Base-by-base conservation (phyloP, 2,329 filamentous ascomycete species). In the Cryphonectria radicalis region DNA sequence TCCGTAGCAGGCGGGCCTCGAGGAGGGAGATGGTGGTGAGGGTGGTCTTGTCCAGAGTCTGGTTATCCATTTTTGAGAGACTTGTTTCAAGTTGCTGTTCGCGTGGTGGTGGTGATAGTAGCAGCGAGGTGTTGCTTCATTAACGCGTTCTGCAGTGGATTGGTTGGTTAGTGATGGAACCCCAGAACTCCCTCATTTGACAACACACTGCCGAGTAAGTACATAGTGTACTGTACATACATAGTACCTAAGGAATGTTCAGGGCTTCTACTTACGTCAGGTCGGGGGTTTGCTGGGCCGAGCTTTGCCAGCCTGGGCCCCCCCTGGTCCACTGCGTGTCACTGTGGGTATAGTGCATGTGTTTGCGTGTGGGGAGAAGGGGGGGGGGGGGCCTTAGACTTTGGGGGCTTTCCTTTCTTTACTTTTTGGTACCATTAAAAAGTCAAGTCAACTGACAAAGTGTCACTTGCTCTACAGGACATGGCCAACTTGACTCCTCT, bases 1-100 rank as follows among this genome's bases (percentile, higher is more conserved):
- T 81, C 63, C 88, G 87, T 22, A 85, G 79, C 14, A 91, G 83
- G n/a, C 89, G 88, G 66, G 85, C 82, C 76, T 90, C 88, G 50
- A 91, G 83, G 37, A 90, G 82, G 59, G 82, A 83, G 72, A 90
- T 83, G 1, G 88, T 90, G 46, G 84, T 82, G 11, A 89, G 80
- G 0, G 87, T 85, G 4, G 86, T 88, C 68, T 85, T 81, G 76
- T 89, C 86, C 35, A 88, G 79, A 10, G 81, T 79, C 73, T 76
- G 71, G 72, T 79, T 79, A 55, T 74, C 70, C 70, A 72, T 74
- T 4, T 66, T 70, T 28, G 28, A 28, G 28, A 62, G 28, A 43
- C 14, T 46, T 19, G 55, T 19, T 46, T 11, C 53, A 57, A 28
- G 53, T 6, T 32, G 55, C 55, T 17, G 55, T 32, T 1, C 25